Percentiles rank a stretch among this genome's conserved stretches.
Evolutionary conservation across 2,329 filamentous ascomycete species (phyloP).

Genomic region (Cordyceps militaris): DNA sequence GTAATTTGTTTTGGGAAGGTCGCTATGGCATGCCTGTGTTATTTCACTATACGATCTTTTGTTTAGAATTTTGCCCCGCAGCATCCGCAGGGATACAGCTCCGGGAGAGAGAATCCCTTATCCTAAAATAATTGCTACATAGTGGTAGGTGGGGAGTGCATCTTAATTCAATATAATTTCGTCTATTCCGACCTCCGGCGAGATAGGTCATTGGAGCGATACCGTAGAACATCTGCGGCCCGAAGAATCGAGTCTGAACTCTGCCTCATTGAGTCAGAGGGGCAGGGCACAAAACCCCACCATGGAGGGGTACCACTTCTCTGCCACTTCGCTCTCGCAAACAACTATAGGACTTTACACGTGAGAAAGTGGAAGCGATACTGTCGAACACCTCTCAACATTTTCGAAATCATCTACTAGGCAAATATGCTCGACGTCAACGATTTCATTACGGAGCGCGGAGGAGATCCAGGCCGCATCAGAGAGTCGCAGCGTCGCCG

Average conservation of each 20-base stretch:
- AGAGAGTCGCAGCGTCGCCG: slow-evolving; percentile 83
- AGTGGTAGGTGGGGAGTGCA: not conserved
- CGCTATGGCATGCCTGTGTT: not conserved
- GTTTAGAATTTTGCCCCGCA: not conserved
- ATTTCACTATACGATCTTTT: not conserved
- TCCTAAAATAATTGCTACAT: not conserved
- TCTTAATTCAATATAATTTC: not conserved
- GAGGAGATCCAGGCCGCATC: slow-evolving; percentile 86
- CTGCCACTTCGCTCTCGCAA: not conserved
- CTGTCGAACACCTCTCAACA: not conserved
- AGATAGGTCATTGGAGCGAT: too few species aligned
- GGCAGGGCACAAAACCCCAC: slow-evolving; percentile 13
- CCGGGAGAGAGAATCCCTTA: not conserved
- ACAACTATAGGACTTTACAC: not conserved
- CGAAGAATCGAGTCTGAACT: too few species aligned
- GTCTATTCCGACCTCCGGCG: not conserved
- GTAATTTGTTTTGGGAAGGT: not conserved
- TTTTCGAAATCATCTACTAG: not conserved
- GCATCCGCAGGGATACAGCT: not conserved
- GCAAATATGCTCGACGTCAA: slow-evolving; percentile 63
- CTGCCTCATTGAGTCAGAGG: slow-evolving; percentile 9
- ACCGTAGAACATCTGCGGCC: not conserved
- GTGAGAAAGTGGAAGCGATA: not conserved
- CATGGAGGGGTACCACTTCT: slow-evolving; percentile 6
- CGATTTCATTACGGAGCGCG: slow-evolving; percentile 78